Percentiles rank a stretch among this genome's conserved stretches.
Conservation (phyloP, 176 grass and related monocot genomes). For the Rhynchospora tenuis region DNA sequence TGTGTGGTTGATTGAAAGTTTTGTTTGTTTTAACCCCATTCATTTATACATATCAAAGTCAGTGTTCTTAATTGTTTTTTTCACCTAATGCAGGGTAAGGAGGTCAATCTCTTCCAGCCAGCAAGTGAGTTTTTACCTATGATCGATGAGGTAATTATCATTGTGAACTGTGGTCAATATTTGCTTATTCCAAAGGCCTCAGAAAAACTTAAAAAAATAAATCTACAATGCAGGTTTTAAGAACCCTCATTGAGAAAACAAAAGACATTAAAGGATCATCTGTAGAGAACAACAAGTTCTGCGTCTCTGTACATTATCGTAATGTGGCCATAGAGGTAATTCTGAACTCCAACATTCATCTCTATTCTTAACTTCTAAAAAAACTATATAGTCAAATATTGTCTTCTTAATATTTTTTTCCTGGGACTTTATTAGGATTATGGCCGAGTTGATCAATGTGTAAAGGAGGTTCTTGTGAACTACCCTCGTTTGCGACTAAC, state of each 20-base stretch:
- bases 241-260: conserved; percentile 59
- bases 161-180: conserved; percentile 1
- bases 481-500: conserved; percentile 84
- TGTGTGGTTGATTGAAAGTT: neutral
- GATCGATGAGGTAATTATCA: conserved; percentile 55
- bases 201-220: conserved; percentile 9
- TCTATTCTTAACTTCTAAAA: neutral
- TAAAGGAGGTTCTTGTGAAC: conserved; percentile 51
- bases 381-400: neutral
- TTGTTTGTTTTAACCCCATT: no score
- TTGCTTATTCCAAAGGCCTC: conserved; percentile 11
- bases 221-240: conserved; percentile 53
- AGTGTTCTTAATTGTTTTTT: neutral
- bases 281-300: conserved; percentile 96
- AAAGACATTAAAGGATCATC: conserved; percentile 59
- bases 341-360: conserved; percentile 10
- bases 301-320: conserved; percentile 87
- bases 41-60: neutral
- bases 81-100: conserved; percentile 41
- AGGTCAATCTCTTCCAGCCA: conserved; percentile 89
- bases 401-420: neutral
- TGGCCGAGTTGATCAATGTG: conserved; percentile 54
- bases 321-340: conserved; percentile 66
- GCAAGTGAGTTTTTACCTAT: conserved; percentile 93
- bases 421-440: conserved; percentile 44